Evolutionary conservation across 2,329 filamentous ascomycete genomes (phyloP), one percentile per base, ranked within the genome.

Genomic region (Pyrenophora seminiperda): DNA sequence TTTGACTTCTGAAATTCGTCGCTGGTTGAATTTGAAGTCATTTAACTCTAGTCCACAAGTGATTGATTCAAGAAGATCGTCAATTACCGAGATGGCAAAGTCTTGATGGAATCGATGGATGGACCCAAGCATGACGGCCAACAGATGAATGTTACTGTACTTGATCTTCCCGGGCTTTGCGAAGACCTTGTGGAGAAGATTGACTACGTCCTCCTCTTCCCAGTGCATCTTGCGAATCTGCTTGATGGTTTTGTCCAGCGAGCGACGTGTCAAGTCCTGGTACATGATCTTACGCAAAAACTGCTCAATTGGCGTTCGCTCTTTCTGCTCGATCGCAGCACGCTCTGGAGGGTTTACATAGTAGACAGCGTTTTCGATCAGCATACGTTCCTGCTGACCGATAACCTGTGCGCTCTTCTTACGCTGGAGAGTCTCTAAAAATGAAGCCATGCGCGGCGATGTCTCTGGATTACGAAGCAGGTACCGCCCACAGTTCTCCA

Each of bases 351-450:
- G 94, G 65, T 97, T 94, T 48, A 99, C 94, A 63, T 97, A 97
- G 75, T 99, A 99, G 50, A 97, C 85, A 3, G 94, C 94, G 69
- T 99, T 99, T 72, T 99, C 94, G 50, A 99, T 94, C 22, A 97
- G 84, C 92, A 99, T 97, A 31, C 92, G 88, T 74, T 99, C 94
- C 62, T 96, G 91, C 65, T 96, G 91, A 11, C 92, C 93, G 50
- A 99, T 87, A 68, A 97, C 92, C 69, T 97, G 91, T 6, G 94
- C 92, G 6, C 89, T 86, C 76, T 99, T 99, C 78, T 99, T 99
- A 50, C 94, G 88, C 69, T 96, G 90, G 11, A 99, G 79, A 0
- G 92, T 99, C 73, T 99, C 94, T 18, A 99, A 76, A 71, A 99
- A 99, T 0, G 90, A 93, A 1, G 82, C 79, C 94, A 99, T 99